Conservation (phyloP, 179 eudicot genomes). For the Nepenthes alata region DNA sequence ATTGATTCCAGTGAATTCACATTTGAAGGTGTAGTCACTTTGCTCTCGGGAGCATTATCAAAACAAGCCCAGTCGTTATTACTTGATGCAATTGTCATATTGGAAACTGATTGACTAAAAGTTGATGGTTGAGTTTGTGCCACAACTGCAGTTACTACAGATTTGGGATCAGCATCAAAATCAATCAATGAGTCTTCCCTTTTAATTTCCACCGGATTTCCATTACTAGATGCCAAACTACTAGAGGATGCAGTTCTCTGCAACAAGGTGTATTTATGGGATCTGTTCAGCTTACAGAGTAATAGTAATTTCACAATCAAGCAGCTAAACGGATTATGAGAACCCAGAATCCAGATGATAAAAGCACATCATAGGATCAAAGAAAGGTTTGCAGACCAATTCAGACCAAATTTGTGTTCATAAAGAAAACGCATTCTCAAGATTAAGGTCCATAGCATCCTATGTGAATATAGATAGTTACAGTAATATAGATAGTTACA, state of each 20-base stretch:
- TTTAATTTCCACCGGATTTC: slow-evolving; percentile 49
- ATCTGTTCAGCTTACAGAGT: slow-evolving; percentile 8
- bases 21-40: slow-evolving; percentile 38
- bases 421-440: too few species aligned
- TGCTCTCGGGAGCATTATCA: slow-evolving; percentile 40
- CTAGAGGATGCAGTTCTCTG: slow-evolving; percentile 87
- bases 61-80: slow-evolving; percentile 88
- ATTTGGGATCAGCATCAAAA: slow-evolving; percentile 74
- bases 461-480: too few species aligned
- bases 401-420: too few species aligned
- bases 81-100: slow-evolving; percentile 30
- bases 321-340: background rate
- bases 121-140: slow-evolving; percentile 32
- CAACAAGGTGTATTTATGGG: slow-evolving; percentile 7
- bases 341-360: too few species aligned
- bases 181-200: slow-evolving; percentile 68
- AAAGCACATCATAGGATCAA: too few species aligned
- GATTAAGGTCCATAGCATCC: too few species aligned
- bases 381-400: too few species aligned
- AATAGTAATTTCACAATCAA: too few species aligned
- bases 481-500: too few species aligned
- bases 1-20: slow-evolving; percentile 42
- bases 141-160: slow-evolving; percentile 38
- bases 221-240: slow-evolving; percentile 78
- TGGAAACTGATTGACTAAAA: slow-evolving; percentile 22